These are phyloP conservation scores for Hypoxylon sp. DNA, from an alignment of 2,329 filamentous ascomycete genomes.

Conservation along the genomic window DNA sequence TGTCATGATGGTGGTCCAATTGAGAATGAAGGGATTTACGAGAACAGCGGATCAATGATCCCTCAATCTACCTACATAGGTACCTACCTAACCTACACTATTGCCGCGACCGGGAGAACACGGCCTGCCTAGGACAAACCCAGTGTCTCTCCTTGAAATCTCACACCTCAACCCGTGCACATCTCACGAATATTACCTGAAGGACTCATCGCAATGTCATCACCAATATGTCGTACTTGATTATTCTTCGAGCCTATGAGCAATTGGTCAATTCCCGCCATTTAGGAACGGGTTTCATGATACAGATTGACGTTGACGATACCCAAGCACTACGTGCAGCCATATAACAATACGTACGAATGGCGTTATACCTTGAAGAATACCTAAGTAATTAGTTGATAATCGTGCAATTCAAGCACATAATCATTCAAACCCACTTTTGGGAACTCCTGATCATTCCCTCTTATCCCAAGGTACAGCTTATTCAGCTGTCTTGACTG, in stretches of 20 bases:
- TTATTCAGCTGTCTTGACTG: constrained; percentile 14
- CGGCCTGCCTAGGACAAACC: constrained; percentile 25
- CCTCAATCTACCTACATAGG: constrained; percentile 19
- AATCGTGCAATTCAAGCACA: constrained; percentile 37
- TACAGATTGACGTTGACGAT: constrained; percentile 47
- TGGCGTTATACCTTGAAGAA: constrained; percentile 33
- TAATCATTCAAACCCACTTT: constrained; percentile 20
- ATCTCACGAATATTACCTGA: constrained; percentile 31
- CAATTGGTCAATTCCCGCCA: constrained; percentile 28
- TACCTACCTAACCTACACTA: background rate
- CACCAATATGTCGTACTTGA: constrained; percentile 34
- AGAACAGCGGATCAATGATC: constrained; percentile 28
- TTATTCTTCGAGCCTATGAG: constrained; percentile 24
- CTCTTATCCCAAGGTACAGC: constrained; percentile 12
- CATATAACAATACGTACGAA: constrained; percentile 38
- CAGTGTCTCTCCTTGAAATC: constrained; percentile 28
- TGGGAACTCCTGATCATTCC: constrained; percentile 22
- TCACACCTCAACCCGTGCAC: constrained; percentile 23
- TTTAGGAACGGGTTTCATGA: constrained; percentile 29
- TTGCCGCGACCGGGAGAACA: constrained; percentile 25
- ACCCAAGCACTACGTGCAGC: constrained; percentile 36
- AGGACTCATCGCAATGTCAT: constrained; percentile 31
- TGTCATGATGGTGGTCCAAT: constrained; percentile 32
- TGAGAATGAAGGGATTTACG: constrained; percentile 20
- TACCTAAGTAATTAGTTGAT: constrained; percentile 32